A percentile compares a stretch with the other conserved stretches of the same genome.
Evolutionary conservation across 306 rosid genomes (phyloP).

Genomic region (Ziziphus jujuba): DNA sequence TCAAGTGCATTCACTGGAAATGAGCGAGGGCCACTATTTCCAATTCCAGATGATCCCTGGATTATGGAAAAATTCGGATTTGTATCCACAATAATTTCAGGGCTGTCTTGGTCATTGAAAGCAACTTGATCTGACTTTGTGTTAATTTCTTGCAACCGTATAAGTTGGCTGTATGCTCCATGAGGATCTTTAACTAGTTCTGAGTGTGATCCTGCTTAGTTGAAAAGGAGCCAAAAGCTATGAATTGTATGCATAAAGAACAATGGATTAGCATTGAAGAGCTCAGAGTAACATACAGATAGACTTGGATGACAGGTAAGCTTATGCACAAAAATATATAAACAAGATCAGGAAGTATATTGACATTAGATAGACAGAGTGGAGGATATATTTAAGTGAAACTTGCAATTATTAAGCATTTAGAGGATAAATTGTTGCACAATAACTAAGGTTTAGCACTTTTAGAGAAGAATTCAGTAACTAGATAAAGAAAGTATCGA

Average conservation of each 20-base stretch:
- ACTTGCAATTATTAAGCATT: no score
- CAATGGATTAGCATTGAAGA: no score
- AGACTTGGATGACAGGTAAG: background rate
- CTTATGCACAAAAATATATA: no score
- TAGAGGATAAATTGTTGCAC: no score
- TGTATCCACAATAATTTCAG: slow-evolving; percentile 31
- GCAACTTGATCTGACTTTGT: slow-evolving; percentile 34
- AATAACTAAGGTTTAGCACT: no score
- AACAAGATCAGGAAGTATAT: background rate
- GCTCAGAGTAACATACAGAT: background rate
- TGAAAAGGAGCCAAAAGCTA: slow-evolving; percentile 2
- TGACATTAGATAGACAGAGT: no score
- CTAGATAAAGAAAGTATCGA: no score
- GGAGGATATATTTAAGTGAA: no score
- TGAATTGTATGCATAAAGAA: no score
- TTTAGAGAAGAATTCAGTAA: no score
- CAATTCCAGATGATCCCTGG: slow-evolving; percentile 53
- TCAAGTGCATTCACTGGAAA: slow-evolving; percentile 36
- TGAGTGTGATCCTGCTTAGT: slow-evolving; percentile 57
- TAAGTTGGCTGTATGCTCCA: slow-evolving; percentile 71
- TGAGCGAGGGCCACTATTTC: slow-evolving; percentile 45
- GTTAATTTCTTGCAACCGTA: slow-evolving; percentile 48
- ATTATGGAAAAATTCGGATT: slow-evolving; percentile 48
- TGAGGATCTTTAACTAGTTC: slow-evolving; percentile 53
- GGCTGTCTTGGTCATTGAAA: slow-evolving; percentile 28